These are phyloP conservation scores for Chaetoceros tenuissimus DNA, from an alignment of 108 stramenopile species.

Conservation along the genomic window DNA sequence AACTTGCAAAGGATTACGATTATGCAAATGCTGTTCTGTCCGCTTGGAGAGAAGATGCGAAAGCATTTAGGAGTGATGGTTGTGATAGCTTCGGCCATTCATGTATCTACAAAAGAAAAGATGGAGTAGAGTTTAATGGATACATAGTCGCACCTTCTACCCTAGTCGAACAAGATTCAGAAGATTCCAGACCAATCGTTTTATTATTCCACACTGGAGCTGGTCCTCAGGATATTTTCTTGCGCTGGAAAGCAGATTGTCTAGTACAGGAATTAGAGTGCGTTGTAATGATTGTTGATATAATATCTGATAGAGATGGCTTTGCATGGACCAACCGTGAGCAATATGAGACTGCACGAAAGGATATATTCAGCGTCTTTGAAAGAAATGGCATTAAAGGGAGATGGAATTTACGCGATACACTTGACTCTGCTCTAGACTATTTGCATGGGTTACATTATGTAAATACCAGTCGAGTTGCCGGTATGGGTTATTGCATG, in stretches of 20 bases:
- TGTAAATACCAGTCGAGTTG: slow-evolving; percentile 34
- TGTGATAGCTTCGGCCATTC: too few species aligned
- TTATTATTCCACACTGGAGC: slow-evolving; percentile 72
- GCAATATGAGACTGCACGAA: slow-evolving; percentile 28
- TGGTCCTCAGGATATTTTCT: slow-evolving; percentile 64
- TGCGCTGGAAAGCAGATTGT: slow-evolving; percentile 52
- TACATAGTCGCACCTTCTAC: too few species aligned
- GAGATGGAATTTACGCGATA: too few species aligned
- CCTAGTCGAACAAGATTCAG: not conserved
- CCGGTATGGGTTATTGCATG: slow-evolving; percentile 61
- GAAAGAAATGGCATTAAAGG: too few species aligned
- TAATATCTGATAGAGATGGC: slow-evolving; percentile 42
- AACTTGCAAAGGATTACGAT: slow-evolving; percentile 24
- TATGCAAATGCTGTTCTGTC: slow-evolving; percentile 31
- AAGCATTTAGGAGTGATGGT: slow-evolving; percentile 4
- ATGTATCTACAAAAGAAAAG: too few species aligned
- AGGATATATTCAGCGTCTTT: too few species aligned
- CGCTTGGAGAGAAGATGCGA: slow-evolving; percentile 26
- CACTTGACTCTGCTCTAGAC: too few species aligned
- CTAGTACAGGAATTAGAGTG: slow-evolving; percentile 29
- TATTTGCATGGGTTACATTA: slow-evolving; percentile 4
- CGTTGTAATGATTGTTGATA: slow-evolving; percentile 54
- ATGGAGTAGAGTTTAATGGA: too few species aligned
- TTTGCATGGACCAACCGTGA: slow-evolving; percentile 63
- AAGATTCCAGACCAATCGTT: slow-evolving; percentile 30